Percentiles rank a stretch among this genome's conserved stretches.
Evolutionary conservation across 768 basidiomycete species (phyloP).

Genomic region (Trametopsis cervina): DNA sequence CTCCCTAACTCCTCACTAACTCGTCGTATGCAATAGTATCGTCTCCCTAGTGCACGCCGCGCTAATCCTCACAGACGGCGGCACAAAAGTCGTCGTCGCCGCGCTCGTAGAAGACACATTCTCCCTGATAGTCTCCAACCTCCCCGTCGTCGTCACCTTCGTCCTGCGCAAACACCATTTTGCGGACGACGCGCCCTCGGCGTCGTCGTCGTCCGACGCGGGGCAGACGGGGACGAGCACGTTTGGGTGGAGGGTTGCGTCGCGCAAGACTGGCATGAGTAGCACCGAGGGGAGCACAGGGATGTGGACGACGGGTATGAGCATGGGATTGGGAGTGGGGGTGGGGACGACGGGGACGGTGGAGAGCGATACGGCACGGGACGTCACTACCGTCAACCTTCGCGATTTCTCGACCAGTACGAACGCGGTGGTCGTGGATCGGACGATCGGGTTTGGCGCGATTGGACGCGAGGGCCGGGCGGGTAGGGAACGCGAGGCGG

Average conservation of each 20-base stretch:
- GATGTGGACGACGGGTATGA: too few relatives aligned
- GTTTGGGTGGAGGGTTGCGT: slow-evolving; percentile 15
- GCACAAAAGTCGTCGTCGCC: slow-evolving; percentile 24
- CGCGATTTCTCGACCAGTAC: slow-evolving; percentile 6
- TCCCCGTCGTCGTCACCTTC: slow-evolving; percentile 13
- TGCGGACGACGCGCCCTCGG: too few relatives aligned
- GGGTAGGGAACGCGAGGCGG: too few relatives aligned
- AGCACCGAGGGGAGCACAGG: too few relatives aligned
- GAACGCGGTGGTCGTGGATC: too few relatives aligned
- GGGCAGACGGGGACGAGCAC: slow-evolving; percentile 14
- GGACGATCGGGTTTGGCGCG: too few relatives aligned
- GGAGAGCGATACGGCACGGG: slow-evolving; percentile 3
- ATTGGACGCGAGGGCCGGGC: too few relatives aligned
- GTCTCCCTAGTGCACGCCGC: slow-evolving; percentile 25
- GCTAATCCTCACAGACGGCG: slow-evolving; percentile 21
- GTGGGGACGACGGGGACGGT: not conserved
- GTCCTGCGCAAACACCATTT: slow-evolving; percentile 2
- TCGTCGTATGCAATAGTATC: too few relatives aligned
- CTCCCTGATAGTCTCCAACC: slow-evolving; percentile 12
- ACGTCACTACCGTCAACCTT: slow-evolving; percentile 10
- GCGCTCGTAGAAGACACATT: slow-evolving; percentile 23
- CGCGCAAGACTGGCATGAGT: slow-evolving; percentile 9
- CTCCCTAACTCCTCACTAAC: not conserved
- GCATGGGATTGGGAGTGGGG: too few relatives aligned
- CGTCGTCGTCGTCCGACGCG: slow-evolving; percentile 4